Evolutionary conservation across 2,329 filamentous ascomycete species (phyloP).

Genomic region (Botrytis fabae): DNA sequence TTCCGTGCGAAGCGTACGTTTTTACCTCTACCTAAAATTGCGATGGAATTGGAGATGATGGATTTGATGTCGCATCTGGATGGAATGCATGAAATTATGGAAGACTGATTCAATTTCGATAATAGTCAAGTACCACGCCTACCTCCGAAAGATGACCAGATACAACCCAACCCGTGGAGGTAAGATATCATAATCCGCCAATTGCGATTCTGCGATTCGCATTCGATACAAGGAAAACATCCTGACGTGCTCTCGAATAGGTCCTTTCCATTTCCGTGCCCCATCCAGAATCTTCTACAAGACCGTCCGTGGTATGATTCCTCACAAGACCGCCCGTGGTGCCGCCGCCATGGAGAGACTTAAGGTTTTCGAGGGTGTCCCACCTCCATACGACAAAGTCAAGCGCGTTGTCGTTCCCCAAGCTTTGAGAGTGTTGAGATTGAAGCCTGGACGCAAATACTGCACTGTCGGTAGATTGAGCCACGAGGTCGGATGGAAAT

Average conservation of each 20-base stretch:
- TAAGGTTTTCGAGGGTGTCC: slow-evolving; percentile 99
- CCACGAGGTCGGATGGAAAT: slow-evolving; percentile 99
- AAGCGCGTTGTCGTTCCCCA: slow-evolving; percentile 99
- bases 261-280: slow-evolving; percentile 99
- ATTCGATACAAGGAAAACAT: slow-evolving; percentile 17
- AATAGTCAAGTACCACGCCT: slow-evolving; percentile 99
- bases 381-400: slow-evolving; percentile 98
- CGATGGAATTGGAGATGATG: slow-evolving; percentile 23
- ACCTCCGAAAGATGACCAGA: slow-evolving; percentile 99
- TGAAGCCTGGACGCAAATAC: slow-evolving; percentile 99
- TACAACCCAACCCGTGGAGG: slow-evolving; percentile 99
- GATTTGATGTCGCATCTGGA: slow-evolving; percentile 27
- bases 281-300: slow-evolving; percentile 99
- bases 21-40: slow-evolving; percentile 23
- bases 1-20: slow-evolving; percentile 99
- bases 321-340: slow-evolving; percentile 99
- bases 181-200: slow-evolving; percentile 49
- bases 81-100: slow-evolving; percentile 24
- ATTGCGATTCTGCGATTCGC: slow-evolving; percentile 19
- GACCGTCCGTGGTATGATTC: slow-evolving; percentile 99
- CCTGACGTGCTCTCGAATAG: slow-evolving; percentile 50
- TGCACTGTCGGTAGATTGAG: slow-evolving; percentile 97
- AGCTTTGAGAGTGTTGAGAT: slow-evolving; percentile 90
- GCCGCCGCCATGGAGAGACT: slow-evolving; percentile 95
- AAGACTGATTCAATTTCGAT: slow-evolving; percentile 50